Evolutionary conservation across 1,139 yeast genomes (phyloP), one percentile per base, ranked within the genome.

Genomic region (Candida glucosophila): DNA sequence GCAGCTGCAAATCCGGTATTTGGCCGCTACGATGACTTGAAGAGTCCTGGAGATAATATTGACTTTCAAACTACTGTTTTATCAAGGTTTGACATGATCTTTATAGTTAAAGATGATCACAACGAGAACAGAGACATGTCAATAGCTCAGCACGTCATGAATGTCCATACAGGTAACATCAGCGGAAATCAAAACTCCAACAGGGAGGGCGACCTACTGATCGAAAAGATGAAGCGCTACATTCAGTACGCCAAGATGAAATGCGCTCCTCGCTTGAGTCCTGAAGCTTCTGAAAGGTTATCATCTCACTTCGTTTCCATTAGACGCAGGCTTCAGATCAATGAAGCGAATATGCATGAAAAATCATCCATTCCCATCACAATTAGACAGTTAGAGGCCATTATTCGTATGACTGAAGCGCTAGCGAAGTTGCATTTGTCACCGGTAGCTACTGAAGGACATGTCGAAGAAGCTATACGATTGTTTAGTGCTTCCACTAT

Each of bases 1-100:
- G 98, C 98, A 0, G 98, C 98, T 14, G 98, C 98, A 5, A 92
- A 92, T 53, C 99, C 99, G 5, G 77, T 86, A 17, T 90, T 81
- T 51, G 99, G 99, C 34, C 71, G 97, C 40, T 90, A 90, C 50
- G 97, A 90, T 52, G 97, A 90, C 37, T 72, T 82, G 66, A 88
- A 86, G 54, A 77, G 93, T 23, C 96, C 98, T 1, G 98, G 98
- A 35, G 98, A 90, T 49, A 92, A 90, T 47, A 90, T 90, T 42
- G 99, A 90, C 54, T 90, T 90, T 62, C 98, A 90, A 57, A 83
- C 95, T 3, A 90, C 99, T 3, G 82, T 90, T 54, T 67, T 90
- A 55, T 90, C 98, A 5, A 80, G 99, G 60, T 90, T 90, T 50
- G 99, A 90, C 56, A 90, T 92, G 98, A 92, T 90, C 47, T 90